Conservation (phyloP, 495 filamentous ascomycete genomes). For the Penicillium paradoxum region DNA sequence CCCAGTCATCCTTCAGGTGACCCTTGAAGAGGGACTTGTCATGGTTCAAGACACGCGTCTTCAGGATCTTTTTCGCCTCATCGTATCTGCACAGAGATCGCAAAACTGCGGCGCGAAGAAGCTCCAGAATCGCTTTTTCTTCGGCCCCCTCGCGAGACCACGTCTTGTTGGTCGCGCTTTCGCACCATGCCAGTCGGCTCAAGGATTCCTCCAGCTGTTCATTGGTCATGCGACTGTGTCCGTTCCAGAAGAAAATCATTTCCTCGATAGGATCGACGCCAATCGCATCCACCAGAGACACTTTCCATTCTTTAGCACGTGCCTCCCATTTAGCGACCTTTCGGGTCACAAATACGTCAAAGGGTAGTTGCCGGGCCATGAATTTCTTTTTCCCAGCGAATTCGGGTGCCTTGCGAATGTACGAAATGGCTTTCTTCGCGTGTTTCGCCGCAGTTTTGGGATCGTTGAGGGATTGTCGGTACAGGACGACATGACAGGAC, state of each 20-base stretch:
- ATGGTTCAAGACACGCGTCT: constrained; percentile 55
- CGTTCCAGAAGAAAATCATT: constrained; percentile 95
- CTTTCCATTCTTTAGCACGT: constrained; percentile 60
- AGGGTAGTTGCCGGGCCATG: constrained; percentile 83
- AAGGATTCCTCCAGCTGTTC: constrained; percentile 61
- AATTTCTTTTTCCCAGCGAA: constrained; percentile 82
- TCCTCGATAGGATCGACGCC: constrained; percentile 82
- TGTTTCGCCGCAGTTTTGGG: constrained; percentile 47
- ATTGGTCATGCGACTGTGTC: constrained; percentile 68
- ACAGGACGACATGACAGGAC: constrained; percentile 69
- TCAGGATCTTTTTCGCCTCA: constrained; percentile 60
- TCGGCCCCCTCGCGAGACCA: constrained; percentile 62
- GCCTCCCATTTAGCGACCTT: constrained; percentile 90
- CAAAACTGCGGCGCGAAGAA: constrained; percentile 63
- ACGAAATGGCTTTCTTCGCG: constrained; percentile 62
- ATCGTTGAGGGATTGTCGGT: constrained; percentile 54
- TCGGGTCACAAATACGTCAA: constrained; percentile 80
- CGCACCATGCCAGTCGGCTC: constrained; percentile 59
- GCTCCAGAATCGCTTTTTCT: constrained; percentile 63
- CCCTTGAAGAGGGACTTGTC: constrained; percentile 70
- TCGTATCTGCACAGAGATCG: constrained; percentile 56
- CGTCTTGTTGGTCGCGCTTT: constrained; percentile 47
- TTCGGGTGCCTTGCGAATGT: constrained; percentile 65
- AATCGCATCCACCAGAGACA: constrained; percentile 74
- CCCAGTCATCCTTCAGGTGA: constrained; percentile 73